Base-by-base conservation (phyloP, 805 yeast genomes). In the Candida tallmaniae region DNA sequence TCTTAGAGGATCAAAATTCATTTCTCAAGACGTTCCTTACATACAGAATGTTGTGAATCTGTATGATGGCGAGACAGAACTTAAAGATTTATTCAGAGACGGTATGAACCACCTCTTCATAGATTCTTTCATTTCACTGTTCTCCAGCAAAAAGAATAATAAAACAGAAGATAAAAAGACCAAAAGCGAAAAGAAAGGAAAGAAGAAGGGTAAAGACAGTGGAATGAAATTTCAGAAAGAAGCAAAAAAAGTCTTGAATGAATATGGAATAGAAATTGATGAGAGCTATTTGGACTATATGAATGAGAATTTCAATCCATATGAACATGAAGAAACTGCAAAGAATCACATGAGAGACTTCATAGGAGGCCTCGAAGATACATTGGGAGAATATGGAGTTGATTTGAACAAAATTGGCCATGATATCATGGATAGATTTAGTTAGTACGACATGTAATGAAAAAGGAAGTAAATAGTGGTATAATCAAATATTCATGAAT, bases 1-100 rank as follows among this genome's bases (percentile, higher is more conserved):
- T 30, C 32, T 52, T 11, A 38, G 63, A 31, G 63, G 63, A 1
- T 35, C 42, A 19, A 36, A 36, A 4, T 45, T 58, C 19, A 34
- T 56, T 17, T 25, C 42, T 5, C 46, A 44, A 16, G 53, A 47
- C 29, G 11, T 49, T 10, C 50, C 44, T 13, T 31, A 37, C 25
- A 17, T 37, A 12, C 37, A 32, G 15, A 21, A 31, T 9, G 23
- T 34, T 4, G 23, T 38, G 2, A 13, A 14, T 19, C 17, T 28
- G 12, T 35, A 38, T 26, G 30, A 37, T 13, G 34, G 38, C 15
- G 42, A 41, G 12, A 29, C 29, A 11, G n/a, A n/a, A n/a, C 9
- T 41, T 2, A 14, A 16, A 5, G 37, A 38, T 5, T 35, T 23
- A n/a, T 27, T 38, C 4, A 31, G 21, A 9, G 18, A 23, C 8